A percentile compares a stretch with the other conserved stretches of the same genome.
Conservation (phyloP, 257 asterid species). For the Mentha longifolia region DNA sequence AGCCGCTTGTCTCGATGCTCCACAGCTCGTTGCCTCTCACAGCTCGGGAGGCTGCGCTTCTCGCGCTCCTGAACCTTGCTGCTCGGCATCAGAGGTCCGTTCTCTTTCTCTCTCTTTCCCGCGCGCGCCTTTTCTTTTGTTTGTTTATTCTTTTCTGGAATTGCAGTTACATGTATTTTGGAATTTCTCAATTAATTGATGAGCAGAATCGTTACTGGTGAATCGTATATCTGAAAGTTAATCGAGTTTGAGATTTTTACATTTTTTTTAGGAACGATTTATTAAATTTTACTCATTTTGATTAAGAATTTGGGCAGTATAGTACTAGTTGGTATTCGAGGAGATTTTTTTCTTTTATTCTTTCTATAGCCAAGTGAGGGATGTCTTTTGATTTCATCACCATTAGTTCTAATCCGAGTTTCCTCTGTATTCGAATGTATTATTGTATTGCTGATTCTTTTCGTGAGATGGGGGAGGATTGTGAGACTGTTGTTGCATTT, state of each 20-base stretch:
- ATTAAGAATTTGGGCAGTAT: constrained; percentile 10
- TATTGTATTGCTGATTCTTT: too few species aligned
- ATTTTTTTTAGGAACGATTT: background rate
- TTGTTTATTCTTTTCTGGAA: background rate
- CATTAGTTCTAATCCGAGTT: background rate
- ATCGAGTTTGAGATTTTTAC: constrained; percentile 16
- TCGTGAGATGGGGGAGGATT: background rate
- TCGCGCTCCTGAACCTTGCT: constrained; percentile 93
- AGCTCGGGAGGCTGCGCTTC: constrained; percentile 84
- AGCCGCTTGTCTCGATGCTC: constrained; percentile 85
- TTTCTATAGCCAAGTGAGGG: background rate
- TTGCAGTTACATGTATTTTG: background rate
- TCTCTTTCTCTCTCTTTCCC: constrained; percentile 1
- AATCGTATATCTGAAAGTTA: background rate
- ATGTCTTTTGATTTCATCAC: background rate
- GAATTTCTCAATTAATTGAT: constrained; percentile 20
- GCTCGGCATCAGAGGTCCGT: constrained; percentile 75
- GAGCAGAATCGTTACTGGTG: background rate
- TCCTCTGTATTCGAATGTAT: background rate
- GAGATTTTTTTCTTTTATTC: background rate
- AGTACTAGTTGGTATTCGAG: background rate
- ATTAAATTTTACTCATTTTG: constrained; percentile 9
- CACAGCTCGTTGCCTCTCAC: constrained; percentile 49
- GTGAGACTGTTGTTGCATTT: background rate
- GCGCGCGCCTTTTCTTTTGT: background rate